phyloP scores from a whole-genome alignment of 106 monocot genomes.

The Vanilla planifolia region DNA sequence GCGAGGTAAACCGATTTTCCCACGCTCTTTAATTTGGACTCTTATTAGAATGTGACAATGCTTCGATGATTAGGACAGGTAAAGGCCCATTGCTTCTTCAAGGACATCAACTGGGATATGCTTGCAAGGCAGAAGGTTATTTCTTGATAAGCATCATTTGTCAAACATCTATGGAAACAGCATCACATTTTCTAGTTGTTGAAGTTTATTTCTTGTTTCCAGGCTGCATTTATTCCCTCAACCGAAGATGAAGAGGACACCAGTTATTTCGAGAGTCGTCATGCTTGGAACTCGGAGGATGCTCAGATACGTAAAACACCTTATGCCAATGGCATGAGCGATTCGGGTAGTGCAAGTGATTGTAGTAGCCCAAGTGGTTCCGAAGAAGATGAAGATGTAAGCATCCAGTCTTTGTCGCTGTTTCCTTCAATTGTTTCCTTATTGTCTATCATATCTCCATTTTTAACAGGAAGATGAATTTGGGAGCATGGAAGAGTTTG shows the following conservation, averaged over 20 bases:
- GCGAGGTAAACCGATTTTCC: conserved; percentile 54
- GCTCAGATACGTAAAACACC: conserved; percentile 12
- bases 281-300: conserved; percentile 56
- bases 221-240: conserved; percentile 92
- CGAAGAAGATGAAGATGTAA: conserved; percentile 73
- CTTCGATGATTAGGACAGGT: conserved; percentile 54
- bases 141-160: neutral
- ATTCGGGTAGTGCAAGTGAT: conserved; percentile 54
- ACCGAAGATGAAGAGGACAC: conserved; percentile 84
- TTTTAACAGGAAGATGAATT: conserved; percentile 67
- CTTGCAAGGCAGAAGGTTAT: conserved; percentile 80
- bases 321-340: conserved; percentile 39
- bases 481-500: conserved; percentile 66
- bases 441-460: neutral
- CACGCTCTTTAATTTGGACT: neutral
- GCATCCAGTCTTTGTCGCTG: neutral
- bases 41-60: conserved; percentile 9
- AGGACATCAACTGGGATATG: conserved; percentile 89
- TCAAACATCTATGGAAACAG: too few species aligned
- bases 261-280: conserved; percentile 83
- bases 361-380: conserved; percentile 47
- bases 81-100: conserved; percentile 89
- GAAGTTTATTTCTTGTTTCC: conserved; percentile 3
- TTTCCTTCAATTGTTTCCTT: neutral
- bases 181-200: neutral